Conservation (phyloP, 2,329 filamentous ascomycete species). For the Nigrospora osmanthi region DNA sequence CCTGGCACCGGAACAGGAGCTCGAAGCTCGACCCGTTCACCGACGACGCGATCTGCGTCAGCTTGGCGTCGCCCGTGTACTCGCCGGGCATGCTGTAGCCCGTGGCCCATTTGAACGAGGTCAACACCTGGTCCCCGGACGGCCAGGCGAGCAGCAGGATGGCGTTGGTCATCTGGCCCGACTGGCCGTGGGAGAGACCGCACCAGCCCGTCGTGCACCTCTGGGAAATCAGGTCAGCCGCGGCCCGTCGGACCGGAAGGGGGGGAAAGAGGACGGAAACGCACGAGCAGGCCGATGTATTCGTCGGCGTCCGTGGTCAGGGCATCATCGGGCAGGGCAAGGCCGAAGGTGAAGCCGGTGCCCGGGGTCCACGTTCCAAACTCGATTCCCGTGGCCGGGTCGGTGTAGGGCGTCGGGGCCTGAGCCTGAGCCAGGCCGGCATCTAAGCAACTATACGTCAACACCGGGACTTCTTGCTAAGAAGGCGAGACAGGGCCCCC, state of each 20-base stretch:
- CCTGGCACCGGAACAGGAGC: slow-evolving; percentile 56
- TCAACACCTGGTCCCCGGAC: slow-evolving; percentile 43
- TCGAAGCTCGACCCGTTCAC: slow-evolving; percentile 52
- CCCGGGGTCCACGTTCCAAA: slow-evolving; percentile 18
- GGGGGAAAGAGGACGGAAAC: neutral
- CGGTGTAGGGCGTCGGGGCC: slow-evolving; percentile 15
- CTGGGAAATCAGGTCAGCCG: slow-evolving; percentile 6
- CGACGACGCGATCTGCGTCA: slow-evolving; percentile 52
- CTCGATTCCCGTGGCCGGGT: slow-evolving; percentile 18
- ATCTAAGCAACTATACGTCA: slow-evolving; percentile 10
- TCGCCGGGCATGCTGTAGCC: slow-evolving; percentile 52
- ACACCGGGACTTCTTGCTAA: no score
- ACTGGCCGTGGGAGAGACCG: slow-evolving; percentile 20
- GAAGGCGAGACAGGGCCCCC: neutral
- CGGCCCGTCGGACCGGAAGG: neutral
- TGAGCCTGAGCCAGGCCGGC: slow-evolving; percentile 13
- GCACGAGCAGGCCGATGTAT: slow-evolving; percentile 18
- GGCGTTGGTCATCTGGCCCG: slow-evolving; percentile 23
- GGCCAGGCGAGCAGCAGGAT: slow-evolving; percentile 46
- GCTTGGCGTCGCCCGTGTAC: slow-evolving; percentile 54
- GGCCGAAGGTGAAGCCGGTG: slow-evolving; percentile 16
- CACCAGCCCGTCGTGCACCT: slow-evolving; percentile 21
- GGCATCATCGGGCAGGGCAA: slow-evolving; percentile 20
- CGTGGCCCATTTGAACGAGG: slow-evolving; percentile 49
- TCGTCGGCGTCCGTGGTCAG: slow-evolving; percentile 19